Evolutionary conservation across 2,329 filamentous ascomycete species (phyloP), one percentile per base, ranked within the genome.

Genomic region (Leptographium radiaticola): DNA sequence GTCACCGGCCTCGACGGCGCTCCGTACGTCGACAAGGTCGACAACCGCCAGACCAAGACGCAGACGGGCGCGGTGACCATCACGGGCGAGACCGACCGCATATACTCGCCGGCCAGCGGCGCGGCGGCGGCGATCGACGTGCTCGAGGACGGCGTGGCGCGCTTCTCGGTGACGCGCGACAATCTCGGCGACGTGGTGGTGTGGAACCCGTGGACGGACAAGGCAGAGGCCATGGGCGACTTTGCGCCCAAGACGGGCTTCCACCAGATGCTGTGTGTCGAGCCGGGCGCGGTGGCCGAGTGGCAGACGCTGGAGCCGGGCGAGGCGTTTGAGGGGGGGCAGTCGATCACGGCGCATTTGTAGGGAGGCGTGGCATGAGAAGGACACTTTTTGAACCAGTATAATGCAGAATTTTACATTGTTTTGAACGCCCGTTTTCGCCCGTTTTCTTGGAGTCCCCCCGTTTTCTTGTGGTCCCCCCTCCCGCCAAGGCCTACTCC

Each of bases 151-250:
- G 83, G 80, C 56, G 77, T 77, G 63, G 74, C 82, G 15, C 72
- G 77, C 51, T 89, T 86, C 71, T 81, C 83, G 56, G 76, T 97
- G 53, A 80, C 85, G 43, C 81, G 93, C 57, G 89, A 96, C 69
- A 90, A 89, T 60, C 76, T 98, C 60, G 79, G 80, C 58, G 88
- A 97, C 61, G 83, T 93, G 16, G 91, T 96, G 1, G 86, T 97
- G 34, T 98, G 93, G 93, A 98, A 98, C 70, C 93, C 93, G 2
- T 96, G 91, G 89, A 76, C 77, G 43, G 87, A 90, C 59, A 95
- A 94, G 74, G 82, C 87, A 1, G 80, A 82, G 62, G 77, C 77
- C 6, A 95, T 95, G 71, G 82, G 74, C 52, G 93, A 98, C 68
- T 96, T 97, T 66, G 79, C 78, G 55, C 93, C 93, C 50, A 86